phyloP scores from a whole-genome alignment of 108 stramenopile genomes.

The Mayamaea pseudoterrestris region DNA sequence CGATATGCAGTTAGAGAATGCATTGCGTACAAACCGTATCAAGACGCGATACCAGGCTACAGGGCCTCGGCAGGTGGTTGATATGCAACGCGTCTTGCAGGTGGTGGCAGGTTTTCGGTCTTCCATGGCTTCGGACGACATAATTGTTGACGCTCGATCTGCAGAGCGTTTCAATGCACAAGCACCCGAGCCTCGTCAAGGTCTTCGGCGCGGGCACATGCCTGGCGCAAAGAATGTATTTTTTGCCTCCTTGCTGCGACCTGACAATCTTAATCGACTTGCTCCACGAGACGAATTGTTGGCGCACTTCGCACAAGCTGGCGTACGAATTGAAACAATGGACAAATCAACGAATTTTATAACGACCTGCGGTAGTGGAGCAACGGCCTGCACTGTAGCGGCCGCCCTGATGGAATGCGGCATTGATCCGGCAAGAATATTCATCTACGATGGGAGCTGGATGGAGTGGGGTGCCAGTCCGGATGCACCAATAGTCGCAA shows the following conservation, averaged over 20 bases:
- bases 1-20: conserved; percentile 3
- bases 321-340: conserved; percentile 25
- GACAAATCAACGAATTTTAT: conserved; percentile 19
- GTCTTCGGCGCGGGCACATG: conserved; percentile 56
- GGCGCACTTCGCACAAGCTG: conserved; percentile 26
- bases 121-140: conserved; percentile 6
- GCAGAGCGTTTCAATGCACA: conserved; percentile 29
- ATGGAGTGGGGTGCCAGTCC: conserved; percentile 48
- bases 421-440: conserved; percentile 28
- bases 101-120: conserved; percentile 1
- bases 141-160: conserved; percentile 62
- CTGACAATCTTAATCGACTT: conserved; percentile 27
- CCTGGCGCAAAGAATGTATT: conserved; percentile 61
- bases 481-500: conserved; percentile 35
- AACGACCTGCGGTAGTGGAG: conserved; percentile 59
- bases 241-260: conserved; percentile 32
- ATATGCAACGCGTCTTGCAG: conserved; percentile 14
- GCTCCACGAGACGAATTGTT: conserved; percentile 37
- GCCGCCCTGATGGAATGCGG: conserved; percentile 54
- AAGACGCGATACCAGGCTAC: conserved; percentile 24
- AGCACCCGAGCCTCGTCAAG: conserved; percentile 44
- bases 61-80: conserved; percentile 29
- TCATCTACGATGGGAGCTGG: conserved; percentile 73
- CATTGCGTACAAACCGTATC: conserved; percentile 15
- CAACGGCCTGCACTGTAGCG: conserved; percentile 52